Base-by-base conservation (phyloP, 1,139 yeast species). In the Pichia sp. region DNA sequence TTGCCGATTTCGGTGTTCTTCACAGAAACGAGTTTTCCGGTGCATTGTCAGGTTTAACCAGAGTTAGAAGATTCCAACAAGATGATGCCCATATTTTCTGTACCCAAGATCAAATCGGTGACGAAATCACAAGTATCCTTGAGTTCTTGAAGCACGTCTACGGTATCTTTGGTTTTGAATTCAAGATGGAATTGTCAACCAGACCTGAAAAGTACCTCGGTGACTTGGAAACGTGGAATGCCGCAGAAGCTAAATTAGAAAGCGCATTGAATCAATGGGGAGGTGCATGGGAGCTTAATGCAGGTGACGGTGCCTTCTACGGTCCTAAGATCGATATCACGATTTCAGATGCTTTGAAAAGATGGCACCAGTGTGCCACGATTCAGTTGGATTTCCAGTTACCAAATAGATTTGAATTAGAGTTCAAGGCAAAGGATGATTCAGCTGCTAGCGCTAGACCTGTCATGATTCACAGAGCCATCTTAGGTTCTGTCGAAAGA, bases 51-150 rank as follows among this genome's bases (percentile, higher is more conserved):
- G 98, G 98, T 32, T 82, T 93, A 68, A 93, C 98, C 51, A 82
- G 99, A 72, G 98, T 93, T 46, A 86, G 99, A 73, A 81, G 98
- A 73, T 93, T 93, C 83, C 99, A 93, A 73, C 99, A 93, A 75
- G 99, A 93, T 73, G 99, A 93, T 74, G 97, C 97, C 47, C 99
- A 93, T 70, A 93, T 93, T 60, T 93, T 93, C 82, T 93, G 99
- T 70, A 83, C 87, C 23, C 77, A 82, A 54, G 84, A 79, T 30
- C 99, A 95, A 71, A 87, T 95, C 54, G 84, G 85, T 65, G 72
- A 75, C 48, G 99, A 95, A 70, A 90, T 93, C 56, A 69, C 77
- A 32, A 82, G 84, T 58, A 87, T 95, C 47, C 77, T 93, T 61
- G 81, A 83, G 63, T 78, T 93, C 67, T 79, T 93, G 62, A 85